These are phyloP conservation scores for Solanum hybrid DNA, from an alignment of 305 asterid species.

Conservation along the genomic window DNA sequence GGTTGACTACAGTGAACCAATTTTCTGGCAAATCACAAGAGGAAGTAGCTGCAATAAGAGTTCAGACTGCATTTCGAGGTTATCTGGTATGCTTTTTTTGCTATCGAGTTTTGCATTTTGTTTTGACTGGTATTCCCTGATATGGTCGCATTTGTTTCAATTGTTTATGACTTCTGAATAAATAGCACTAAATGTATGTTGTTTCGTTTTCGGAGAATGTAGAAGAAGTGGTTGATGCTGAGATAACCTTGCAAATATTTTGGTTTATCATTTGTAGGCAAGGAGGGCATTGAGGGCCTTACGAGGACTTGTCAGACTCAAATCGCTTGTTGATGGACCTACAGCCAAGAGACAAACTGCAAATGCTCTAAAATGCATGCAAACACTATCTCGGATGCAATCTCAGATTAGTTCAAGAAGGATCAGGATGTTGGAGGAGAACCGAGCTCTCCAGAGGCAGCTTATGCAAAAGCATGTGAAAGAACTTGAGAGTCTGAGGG, in stretches of 20 bases:
- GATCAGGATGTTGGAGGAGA: slow-evolving; percentile 56
- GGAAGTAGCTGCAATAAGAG: slow-evolving; percentile 73
- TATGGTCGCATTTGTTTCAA: not conserved
- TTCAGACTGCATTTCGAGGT: slow-evolving; percentile 94
- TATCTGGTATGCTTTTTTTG: slow-evolving; percentile 38
- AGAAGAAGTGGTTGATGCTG: not conserved
- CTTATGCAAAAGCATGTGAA: slow-evolving; percentile 64
- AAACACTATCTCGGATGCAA: slow-evolving; percentile 73
- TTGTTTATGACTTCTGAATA: not conserved
- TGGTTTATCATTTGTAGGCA: not conserved
- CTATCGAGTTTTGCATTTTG: not conserved
- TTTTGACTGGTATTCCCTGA: not conserved
- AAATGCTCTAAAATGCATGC: slow-evolving; percentile 82
- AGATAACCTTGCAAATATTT: not conserved
- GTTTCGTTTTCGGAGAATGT: not conserved
- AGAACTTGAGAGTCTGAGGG: slow-evolving; percentile 59
- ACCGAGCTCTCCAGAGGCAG: slow-evolving; percentile 64
- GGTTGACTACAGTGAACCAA: slow-evolving; percentile 30
- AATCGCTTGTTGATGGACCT: slow-evolving; percentile 77
- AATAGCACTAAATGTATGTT: not conserved
- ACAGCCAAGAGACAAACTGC: slow-evolving; percentile 81
- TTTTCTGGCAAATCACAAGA: slow-evolving; percentile 58
- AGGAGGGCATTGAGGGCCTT: slow-evolving; percentile 84
- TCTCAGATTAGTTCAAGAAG: slow-evolving; percentile 54
- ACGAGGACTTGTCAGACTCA: slow-evolving; percentile 89